Conservation (phyloP, 176 grass and related monocot species). For the Oryza punctata region DNA sequence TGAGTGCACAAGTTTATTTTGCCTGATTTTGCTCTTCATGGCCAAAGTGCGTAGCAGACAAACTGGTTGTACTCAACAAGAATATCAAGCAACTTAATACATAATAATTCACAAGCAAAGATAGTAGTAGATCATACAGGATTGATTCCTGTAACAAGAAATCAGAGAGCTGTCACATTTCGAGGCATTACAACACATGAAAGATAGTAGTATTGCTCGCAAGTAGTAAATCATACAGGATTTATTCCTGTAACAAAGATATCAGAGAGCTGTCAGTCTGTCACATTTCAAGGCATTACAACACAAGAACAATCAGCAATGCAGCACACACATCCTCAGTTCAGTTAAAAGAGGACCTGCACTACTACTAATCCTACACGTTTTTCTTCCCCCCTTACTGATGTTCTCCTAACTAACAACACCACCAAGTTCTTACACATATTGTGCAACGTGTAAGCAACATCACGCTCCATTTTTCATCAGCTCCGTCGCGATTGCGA, state of each 20-base stretch:
- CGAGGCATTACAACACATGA: conserved; percentile 14
- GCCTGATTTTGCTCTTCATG: background rate
- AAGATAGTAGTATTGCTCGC: background rate
- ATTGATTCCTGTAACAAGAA: conserved; percentile 12
- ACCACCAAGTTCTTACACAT: background rate
- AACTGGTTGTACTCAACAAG: background rate
- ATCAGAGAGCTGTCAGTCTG: background rate
- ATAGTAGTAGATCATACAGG: background rate
- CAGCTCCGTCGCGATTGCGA: background rate
- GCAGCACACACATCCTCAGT: background rate
- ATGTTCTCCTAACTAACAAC: background rate
- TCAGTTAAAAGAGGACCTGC: background rate
- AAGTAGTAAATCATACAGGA: background rate
- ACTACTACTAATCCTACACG: background rate
- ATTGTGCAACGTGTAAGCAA: background rate
- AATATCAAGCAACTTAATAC: too few species aligned
- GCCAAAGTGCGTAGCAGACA: background rate
- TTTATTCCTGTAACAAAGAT: conserved; percentile 20
- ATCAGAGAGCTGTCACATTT: background rate
- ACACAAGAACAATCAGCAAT: conserved; percentile 2
- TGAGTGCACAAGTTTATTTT: background rate
- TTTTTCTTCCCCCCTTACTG: background rate
- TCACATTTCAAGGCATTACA: conserved; percentile 15
- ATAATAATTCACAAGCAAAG: background rate
- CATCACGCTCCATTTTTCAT: background rate